These are phyloP conservation scores for Ambrosia trifida DNA, from an alignment of 129 eudicot genomes.

Conservation along the genomic window DNA sequence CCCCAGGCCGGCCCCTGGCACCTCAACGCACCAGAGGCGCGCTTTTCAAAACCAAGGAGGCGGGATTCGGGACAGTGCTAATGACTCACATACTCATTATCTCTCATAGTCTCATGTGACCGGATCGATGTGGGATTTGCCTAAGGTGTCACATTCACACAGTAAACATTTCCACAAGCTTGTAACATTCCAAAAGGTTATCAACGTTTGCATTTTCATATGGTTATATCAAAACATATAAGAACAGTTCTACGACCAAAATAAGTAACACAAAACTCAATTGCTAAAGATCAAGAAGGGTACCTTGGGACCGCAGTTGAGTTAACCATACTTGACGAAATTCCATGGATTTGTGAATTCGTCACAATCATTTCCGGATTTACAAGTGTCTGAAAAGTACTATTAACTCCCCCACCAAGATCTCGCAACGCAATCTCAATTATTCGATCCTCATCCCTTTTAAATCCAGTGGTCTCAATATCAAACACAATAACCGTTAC, in stretches of 20 bases:
- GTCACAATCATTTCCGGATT: conserved; percentile 66
- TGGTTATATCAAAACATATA: conserved; percentile 5
- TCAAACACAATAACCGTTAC: conserved; percentile 66
- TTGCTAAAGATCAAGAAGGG: conserved; percentile 1
- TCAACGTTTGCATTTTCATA: neutral
- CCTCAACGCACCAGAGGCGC: no score
- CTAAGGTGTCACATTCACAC: neutral
- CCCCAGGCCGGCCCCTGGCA: no score
- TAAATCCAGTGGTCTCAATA: conserved; percentile 82
- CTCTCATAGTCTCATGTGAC: no score
- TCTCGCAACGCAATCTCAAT: conserved; percentile 89
- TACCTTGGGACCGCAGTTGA: conserved; percentile 82
- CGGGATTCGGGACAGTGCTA: neutral
- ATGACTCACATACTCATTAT: no score
- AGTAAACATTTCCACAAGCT: neutral
- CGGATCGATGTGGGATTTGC: no score
- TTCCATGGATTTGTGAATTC: conserved; percentile 62
- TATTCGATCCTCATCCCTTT: conserved; percentile 55
- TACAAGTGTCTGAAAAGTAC: conserved; percentile 80
- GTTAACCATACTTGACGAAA: conserved; percentile 58
- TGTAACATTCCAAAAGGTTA: neutral
- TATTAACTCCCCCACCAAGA: conserved; percentile 82
- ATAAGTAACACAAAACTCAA: conserved; percentile 1
- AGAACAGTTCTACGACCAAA: neutral
- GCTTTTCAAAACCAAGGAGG: neutral